These are phyloP conservation scores for Gyrodon lividus DNA, from an alignment of 768 basidiomycete species.

Conservation along the genomic window DNA sequence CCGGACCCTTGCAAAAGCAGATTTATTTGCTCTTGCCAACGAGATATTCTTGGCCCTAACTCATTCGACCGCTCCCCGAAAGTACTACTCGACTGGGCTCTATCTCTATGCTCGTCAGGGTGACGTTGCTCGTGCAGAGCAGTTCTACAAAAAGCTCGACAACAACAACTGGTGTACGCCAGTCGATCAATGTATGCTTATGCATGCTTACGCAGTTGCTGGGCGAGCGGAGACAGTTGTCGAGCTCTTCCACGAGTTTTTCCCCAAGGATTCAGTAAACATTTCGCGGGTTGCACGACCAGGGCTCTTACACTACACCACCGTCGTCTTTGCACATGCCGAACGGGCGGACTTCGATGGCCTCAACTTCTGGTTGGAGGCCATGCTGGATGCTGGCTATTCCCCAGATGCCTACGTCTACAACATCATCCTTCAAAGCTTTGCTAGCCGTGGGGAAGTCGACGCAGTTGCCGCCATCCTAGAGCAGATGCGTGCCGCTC, in stretches of 20 bases:
- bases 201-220: conserved; percentile 55
- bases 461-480: conserved; percentile 49
- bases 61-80: conserved; percentile 14
- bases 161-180: conserved; percentile 25
- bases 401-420: conserved; percentile 56
- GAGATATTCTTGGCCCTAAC: conserved; percentile 38
- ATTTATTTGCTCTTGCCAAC: conserved; percentile 43
- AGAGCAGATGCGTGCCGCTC: conserved; percentile 57
- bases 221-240: conserved; percentile 42
- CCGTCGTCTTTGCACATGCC: conserved; percentile 55
- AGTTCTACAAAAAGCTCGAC: conserved; percentile 40
- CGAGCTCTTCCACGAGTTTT: conserved; percentile 55
- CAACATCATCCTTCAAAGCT: conserved; percentile 57
- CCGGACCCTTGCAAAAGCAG: conserved; percentile 41
- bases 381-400: conserved; percentile 48
- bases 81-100: conserved; percentile 45
- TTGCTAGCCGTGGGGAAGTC: conserved; percentile 56
- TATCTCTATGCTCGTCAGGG: conserved; percentile 54
- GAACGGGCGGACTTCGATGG: conserved; percentile 45
- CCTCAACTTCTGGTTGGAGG: conserved; percentile 53
- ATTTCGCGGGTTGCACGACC: conserved; percentile 37
- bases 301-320: conserved; percentile 49
- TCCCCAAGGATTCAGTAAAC: conserved; percentile 38
- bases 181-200: conserved; percentile 41
- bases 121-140: conserved; percentile 41